A percentile compares a stretch with the other conserved stretches of the same genome.
phyloP scores from a whole-genome alignment of 768 basidiomycete genomes.

The Mycena amicta region DNA sequence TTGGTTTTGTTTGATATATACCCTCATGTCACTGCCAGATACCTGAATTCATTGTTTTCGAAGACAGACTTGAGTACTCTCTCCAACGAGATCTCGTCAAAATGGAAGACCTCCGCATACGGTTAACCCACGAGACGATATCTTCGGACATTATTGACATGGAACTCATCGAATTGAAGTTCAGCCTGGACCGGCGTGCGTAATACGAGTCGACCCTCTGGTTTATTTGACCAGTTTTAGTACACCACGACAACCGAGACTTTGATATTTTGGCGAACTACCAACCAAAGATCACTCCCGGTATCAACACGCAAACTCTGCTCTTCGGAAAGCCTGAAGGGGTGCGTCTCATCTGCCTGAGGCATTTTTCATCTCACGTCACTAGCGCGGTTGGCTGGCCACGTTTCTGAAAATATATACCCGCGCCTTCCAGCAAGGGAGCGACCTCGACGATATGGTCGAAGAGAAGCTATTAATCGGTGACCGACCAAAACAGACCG shows the following conservation, averaged over 20 bases:
- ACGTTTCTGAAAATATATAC: conserved; percentile 79
- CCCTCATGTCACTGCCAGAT: conserved; percentile 50
- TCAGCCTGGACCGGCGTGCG: conserved; percentile 76
- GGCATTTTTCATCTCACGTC: neutral
- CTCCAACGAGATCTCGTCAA: conserved; percentile 82
- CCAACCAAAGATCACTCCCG: conserved; percentile 57
- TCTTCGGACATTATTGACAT: conserved; percentile 74
- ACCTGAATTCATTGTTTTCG: conserved; percentile 81
- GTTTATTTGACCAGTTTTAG: conserved; percentile 35
- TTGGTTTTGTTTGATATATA: too few relatives aligned
- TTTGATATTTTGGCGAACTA: conserved; percentile 77
- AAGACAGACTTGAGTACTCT: conserved; percentile 81
- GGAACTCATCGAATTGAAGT: conserved; percentile 83
- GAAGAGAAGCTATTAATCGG: conserved; percentile 83
- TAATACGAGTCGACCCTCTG: conserved; percentile 15
- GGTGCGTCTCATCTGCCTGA: conserved; percentile 42
- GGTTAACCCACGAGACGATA: conserved; percentile 72
- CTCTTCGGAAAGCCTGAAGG: conserved; percentile 66
- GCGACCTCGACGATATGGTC: conserved; percentile 77
- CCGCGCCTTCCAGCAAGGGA: conserved; percentile 73
- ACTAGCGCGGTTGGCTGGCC: conserved; percentile 66
- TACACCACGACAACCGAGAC: conserved; percentile 87
- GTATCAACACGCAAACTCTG: conserved; percentile 68
- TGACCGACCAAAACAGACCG: conserved; percentile 72
- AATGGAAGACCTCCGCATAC: conserved; percentile 85